Percentiles rank a stretch among this genome's conserved stretches.
Conservation (phyloP, 1,284 basidiomycete species). For the Tilletia indica region DNA sequence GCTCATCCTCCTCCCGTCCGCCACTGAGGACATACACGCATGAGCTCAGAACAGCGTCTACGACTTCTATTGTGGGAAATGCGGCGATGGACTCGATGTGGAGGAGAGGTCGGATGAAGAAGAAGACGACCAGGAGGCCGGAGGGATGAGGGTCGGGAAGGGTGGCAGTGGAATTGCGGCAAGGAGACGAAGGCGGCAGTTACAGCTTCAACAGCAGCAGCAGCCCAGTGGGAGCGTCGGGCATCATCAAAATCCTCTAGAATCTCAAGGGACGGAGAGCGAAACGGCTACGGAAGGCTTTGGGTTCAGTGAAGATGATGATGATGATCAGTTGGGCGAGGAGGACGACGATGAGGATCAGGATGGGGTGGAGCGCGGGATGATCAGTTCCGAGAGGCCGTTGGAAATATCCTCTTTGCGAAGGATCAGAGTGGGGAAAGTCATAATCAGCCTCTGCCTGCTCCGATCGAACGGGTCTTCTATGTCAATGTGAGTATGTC, state of each 20-base stretch:
- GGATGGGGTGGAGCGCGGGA: slow-evolving; percentile 8
- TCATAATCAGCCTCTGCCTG: slow-evolving; percentile 44
- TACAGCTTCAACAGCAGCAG: not conserved
- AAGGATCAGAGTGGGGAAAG: slow-evolving; percentile 62
- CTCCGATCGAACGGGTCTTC: slow-evolving; percentile 61
- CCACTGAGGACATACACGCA: not conserved
- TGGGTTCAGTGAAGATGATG: not conserved
- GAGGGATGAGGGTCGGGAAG: not conserved
- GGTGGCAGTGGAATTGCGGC: not conserved
- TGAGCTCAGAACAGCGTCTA: slow-evolving; percentile 3
- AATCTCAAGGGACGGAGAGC: not conserved
- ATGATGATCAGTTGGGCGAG: not conserved
- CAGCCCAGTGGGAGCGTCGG: not conserved
- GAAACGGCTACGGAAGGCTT: not conserved
- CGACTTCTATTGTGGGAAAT: slow-evolving; percentile 34
- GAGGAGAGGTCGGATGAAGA: slow-evolving; percentile 27
- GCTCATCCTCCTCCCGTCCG: no score
- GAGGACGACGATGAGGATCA: slow-evolving; percentile 4
- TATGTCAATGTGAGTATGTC: slow-evolving; percentile 76
- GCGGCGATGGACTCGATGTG: slow-evolving; percentile 40
- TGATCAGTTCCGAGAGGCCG: slow-evolving; percentile 22
- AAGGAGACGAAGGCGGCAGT: not conserved
- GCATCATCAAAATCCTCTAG: not conserved
- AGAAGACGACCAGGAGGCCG: slow-evolving; percentile 25
- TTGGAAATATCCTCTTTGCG: slow-evolving; percentile 70